These are phyloP conservation scores for Dalechampia spathulata DNA, from an alignment of 441 rosid species.

Conservation along the genomic window DNA sequence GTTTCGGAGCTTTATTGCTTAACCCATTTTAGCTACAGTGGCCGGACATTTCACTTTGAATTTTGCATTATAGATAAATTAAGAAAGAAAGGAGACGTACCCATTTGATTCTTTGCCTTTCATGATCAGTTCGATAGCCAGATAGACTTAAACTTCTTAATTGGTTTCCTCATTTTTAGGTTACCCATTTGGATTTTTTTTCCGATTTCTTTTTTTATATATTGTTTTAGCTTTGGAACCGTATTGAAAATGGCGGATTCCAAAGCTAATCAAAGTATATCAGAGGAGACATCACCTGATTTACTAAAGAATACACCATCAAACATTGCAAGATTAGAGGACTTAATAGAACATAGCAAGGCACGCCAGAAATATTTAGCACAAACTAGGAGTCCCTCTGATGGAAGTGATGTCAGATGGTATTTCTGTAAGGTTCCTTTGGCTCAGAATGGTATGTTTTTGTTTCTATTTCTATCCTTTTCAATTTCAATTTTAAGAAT, in stretches of 20 bases:
- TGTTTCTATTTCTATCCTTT: too few species aligned
- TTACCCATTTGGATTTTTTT: too few species aligned
- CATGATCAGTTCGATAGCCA: neutral
- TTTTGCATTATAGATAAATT: too few species aligned
- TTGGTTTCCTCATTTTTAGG: too few species aligned
- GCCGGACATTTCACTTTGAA: too few species aligned
- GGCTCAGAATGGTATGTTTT: constrained; percentile 48
- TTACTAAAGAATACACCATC: constrained; percentile 82
- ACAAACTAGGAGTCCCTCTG: constrained; percentile 80
- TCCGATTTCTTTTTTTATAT: too few species aligned
- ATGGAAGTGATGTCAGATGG: constrained; percentile 91
- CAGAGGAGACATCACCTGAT: constrained; percentile 55
- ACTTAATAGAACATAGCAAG: constrained; percentile 62
- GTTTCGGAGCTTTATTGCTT: too few species aligned
- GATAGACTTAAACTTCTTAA: neutral
- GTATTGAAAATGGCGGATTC: constrained; percentile 16
- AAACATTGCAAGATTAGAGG: constrained; percentile 85
- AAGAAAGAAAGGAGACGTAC: neutral
- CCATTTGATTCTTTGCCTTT: neutral
- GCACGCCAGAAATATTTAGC: constrained; percentile 87
- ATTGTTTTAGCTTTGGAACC: constrained; percentile 6
- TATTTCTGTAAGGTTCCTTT: constrained; percentile 82
- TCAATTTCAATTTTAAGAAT: too few species aligned
- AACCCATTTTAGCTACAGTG: too few species aligned
- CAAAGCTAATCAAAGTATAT: constrained; percentile 6